Conservation (phyloP, 2,329 filamentous ascomycete species). For the Penicillium vulpinum region DNA sequence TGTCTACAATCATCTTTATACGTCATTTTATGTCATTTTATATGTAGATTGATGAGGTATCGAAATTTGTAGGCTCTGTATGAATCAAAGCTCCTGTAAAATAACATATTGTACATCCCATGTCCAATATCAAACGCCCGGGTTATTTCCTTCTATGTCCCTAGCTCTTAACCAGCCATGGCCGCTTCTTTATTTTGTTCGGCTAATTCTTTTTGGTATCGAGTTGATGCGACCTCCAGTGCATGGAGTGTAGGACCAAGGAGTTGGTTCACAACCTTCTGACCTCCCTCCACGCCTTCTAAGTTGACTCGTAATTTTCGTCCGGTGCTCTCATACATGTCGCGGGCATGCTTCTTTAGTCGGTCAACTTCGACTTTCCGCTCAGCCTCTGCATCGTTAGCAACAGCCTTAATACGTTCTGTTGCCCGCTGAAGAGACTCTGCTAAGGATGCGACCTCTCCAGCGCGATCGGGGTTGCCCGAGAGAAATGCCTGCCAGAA, state of each 20-base stretch:
- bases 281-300: conserved; percentile 68
- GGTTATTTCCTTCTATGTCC: neutral
- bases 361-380: conserved; percentile 66
- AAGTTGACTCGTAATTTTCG: conserved; percentile 71
- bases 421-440: conserved; percentile 78
- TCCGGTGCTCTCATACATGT: conserved; percentile 69
- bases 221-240: conserved; percentile 66
- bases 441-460: conserved; percentile 76
- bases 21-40: conserved; percentile 2
- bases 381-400: conserved; percentile 74
- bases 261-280: conserved; percentile 71
- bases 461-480: conserved; percentile 76
- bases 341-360: conserved; percentile 68
- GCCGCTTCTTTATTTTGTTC: conserved; percentile 52
- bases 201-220: conserved; percentile 70
- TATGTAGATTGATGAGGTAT: too few species aligned
- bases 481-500: conserved; percentile 94
- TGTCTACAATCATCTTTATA: neutral
- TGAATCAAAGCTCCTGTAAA: neutral
- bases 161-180: conserved; percentile 14
- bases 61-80: conserved; percentile 7
- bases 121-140: conserved; percentile 7
- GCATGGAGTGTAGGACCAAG: conserved; percentile 73
- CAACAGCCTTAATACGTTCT: conserved; percentile 77
- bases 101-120: conserved; percentile 7